phyloP scores from a whole-genome alignment of 1,139 yeast genomes.

The Kodamaea anthophila region DNA sequence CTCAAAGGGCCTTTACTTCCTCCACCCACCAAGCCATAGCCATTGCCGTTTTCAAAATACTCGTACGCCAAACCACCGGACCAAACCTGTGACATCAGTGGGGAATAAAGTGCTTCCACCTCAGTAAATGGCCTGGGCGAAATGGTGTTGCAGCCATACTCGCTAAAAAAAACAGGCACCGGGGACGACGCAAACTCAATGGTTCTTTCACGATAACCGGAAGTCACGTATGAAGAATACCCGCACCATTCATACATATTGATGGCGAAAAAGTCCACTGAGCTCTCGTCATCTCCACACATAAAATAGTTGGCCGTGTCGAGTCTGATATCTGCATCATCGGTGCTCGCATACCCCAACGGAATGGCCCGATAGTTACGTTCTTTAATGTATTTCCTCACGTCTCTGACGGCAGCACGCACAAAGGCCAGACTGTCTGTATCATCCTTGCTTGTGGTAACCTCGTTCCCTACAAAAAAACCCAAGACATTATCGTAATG shows the following conservation, averaged over 20 bases:
- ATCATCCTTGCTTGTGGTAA: constrained; percentile 43
- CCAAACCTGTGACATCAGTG: constrained; percentile 34
- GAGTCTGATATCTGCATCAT: constrained; percentile 46
- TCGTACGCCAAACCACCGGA: constrained; percentile 39
- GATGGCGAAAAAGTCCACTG: constrained; percentile 51
- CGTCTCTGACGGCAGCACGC: constrained; percentile 56
- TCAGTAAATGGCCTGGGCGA: constrained; percentile 55
- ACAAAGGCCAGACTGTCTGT: constrained; percentile 55
- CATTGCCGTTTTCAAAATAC: constrained; percentile 31
- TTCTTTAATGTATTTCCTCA: constrained; percentile 40
- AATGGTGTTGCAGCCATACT: constrained; percentile 52
- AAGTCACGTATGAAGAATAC: constrained; percentile 47
- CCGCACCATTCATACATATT: constrained; percentile 71
- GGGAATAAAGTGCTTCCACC: constrained; percentile 31
- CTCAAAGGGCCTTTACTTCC: constrained; percentile 22
- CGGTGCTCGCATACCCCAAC: constrained; percentile 58
- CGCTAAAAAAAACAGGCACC: constrained; percentile 56
- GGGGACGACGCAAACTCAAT: constrained; percentile 40
- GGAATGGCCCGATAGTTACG: constrained; percentile 46
- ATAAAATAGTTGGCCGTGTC: constrained; percentile 43
- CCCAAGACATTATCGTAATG: constrained; percentile 48
- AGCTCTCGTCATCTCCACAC: constrained; percentile 32
- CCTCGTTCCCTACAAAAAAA: constrained; percentile 60
- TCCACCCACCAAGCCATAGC: constrained; percentile 26
- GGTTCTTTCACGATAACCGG: constrained; percentile 54